Evolutionary conservation across 2,329 filamentous ascomycete genomes (phyloP).

Genomic region (Stemphylium vesicarium): DNA sequence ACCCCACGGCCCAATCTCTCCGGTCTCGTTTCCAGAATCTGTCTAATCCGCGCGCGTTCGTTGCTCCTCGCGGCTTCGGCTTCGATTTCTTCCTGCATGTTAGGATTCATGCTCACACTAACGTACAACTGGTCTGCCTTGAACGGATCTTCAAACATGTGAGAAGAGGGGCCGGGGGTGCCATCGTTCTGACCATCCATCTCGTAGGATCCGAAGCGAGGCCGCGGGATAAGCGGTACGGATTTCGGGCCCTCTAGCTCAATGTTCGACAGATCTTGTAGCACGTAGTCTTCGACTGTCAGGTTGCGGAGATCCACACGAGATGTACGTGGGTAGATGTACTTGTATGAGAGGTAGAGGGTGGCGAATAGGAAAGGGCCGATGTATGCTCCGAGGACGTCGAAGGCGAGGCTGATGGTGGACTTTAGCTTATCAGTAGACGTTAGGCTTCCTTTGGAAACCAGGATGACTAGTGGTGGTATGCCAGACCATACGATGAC

Average conservation of each 20-base stretch:
- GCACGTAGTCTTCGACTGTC: slow-evolving; percentile 25
- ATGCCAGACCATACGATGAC: slow-evolving; percentile 38
- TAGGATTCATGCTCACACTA: slow-evolving; percentile 9
- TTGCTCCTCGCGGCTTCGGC: slow-evolving; percentile 16
- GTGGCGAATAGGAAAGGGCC: slow-evolving; percentile 26
- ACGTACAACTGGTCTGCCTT: neutral
- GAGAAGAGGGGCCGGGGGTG: neutral
- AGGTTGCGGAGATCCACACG: slow-evolving; percentile 25
- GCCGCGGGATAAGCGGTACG: neutral
- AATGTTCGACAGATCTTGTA: slow-evolving; percentile 23
- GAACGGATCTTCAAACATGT: slow-evolving; percentile 6
- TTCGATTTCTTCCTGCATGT: slow-evolving; percentile 22
- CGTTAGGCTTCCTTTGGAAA: slow-evolving; percentile 16
- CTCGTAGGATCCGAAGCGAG: slow-evolving; percentile 11
- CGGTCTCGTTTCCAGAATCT: slow-evolving; percentile 21
- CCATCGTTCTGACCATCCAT: slow-evolving; percentile 13
- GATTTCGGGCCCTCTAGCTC: slow-evolving; percentile 19
- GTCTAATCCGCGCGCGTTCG: slow-evolving; percentile 14
- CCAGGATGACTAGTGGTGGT: slow-evolving; percentile 33
- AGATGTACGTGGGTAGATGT: slow-evolving; percentile 20
- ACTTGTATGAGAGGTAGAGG: slow-evolving; percentile 30
- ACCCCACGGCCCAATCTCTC: slow-evolving; percentile 18
- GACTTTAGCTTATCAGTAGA: slow-evolving; percentile 17
- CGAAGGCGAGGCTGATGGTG: slow-evolving; percentile 26
- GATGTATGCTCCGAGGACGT: slow-evolving; percentile 34